Evolutionary conservation across 2,329 filamentous ascomycete species (phyloP), one percentile per base, ranked within the genome.

Genomic region (Niveomyces coronatus): DNA sequence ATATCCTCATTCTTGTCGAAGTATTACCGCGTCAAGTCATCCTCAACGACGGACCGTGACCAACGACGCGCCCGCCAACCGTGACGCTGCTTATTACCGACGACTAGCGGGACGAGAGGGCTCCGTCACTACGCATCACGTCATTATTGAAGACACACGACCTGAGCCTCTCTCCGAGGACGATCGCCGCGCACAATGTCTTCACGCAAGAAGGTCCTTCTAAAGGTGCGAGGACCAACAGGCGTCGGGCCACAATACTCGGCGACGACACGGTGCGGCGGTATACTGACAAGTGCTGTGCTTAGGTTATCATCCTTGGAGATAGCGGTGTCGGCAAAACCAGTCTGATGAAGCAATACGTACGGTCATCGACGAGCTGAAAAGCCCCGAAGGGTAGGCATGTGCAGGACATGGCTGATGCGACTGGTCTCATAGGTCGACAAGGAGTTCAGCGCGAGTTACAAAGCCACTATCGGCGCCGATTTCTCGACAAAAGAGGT

Each of bases 261-360:
- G 17, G 18, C 14, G 4, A 27, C 16, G 16, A 23, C 27, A 26
- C 4, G 19, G 9, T 8, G 31, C 17, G 22, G 28, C 15, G 13
- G 10, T 20, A 39, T 46, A 37, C 45, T 50, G 41, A 51, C 45
- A 18, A 32, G 22, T 4, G 31, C 28, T 39, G 36, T 33, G 11
- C 47, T 31, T 54, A 96, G 89, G 88, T 98, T 57, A 98, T 98
- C 57, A 96, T 98, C 66, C 81, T 98, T 52, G 91, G 91, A 53
- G 91, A 98, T 64, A 96, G 89, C 64, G 91, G 91, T 67, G 91
- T 98, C 46, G 91, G 91, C 62, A 98, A 98, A 76, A 98, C 91
- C 45, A 95, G 87, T 65, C 79, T 98, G 76, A 98, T 98, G 91
- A 98, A 98, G 70, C 91, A 98, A 96, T 98, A 96, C 85, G 91